Evolutionary conservation across 805 yeast species (phyloP).

Genomic region (Candida caryicola): DNA sequence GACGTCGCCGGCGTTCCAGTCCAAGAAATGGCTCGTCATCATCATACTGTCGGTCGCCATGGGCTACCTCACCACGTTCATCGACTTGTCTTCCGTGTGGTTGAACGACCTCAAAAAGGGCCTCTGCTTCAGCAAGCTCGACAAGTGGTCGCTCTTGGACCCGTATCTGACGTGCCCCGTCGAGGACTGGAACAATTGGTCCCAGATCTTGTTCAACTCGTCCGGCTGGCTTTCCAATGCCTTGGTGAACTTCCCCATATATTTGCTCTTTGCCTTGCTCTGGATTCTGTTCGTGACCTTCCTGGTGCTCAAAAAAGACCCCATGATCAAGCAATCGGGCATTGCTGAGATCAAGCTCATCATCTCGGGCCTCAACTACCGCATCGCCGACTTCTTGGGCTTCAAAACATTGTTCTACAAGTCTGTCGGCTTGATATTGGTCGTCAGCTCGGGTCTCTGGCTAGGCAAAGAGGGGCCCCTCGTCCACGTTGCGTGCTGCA

Average conservation of each 20-base stretch:
- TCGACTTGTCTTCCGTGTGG: conserved; percentile 50
- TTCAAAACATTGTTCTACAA: conserved; percentile 52
- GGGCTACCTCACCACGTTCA: conserved; percentile 47
- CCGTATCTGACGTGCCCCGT: conserved; percentile 45
- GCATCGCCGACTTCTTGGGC: conserved; percentile 47
- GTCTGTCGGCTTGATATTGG: conserved; percentile 55
- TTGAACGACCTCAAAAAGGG: conserved; percentile 55
- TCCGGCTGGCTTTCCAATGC: conserved; percentile 16
- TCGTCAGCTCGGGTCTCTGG: conserved; percentile 77
- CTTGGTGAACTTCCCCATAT: conserved; percentile 36
- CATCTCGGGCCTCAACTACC: conserved; percentile 60
- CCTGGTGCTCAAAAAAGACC: conserved; percentile 25
- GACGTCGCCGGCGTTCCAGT: conserved; percentile 11
- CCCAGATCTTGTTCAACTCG: conserved; percentile 24
- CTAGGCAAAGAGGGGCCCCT: conserved; percentile 86
- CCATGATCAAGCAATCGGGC: conserved; percentile 49
- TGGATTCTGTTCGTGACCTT: conserved; percentile 28
- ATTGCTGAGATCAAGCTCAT: conserved; percentile 71
- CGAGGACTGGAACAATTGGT: conserved; percentile 41
- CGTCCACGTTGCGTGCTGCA: conserved; percentile 72
- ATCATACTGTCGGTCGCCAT: conserved; percentile 43
- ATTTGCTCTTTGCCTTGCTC: conserved; percentile 24
- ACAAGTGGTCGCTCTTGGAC: conserved; percentile 39
- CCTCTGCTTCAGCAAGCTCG: conserved; percentile 39
- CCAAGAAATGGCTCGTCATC: conserved; percentile 48